Conservation (phyloP, 148 eudicot genomes). For the Vaccinium darrowii region DNA sequence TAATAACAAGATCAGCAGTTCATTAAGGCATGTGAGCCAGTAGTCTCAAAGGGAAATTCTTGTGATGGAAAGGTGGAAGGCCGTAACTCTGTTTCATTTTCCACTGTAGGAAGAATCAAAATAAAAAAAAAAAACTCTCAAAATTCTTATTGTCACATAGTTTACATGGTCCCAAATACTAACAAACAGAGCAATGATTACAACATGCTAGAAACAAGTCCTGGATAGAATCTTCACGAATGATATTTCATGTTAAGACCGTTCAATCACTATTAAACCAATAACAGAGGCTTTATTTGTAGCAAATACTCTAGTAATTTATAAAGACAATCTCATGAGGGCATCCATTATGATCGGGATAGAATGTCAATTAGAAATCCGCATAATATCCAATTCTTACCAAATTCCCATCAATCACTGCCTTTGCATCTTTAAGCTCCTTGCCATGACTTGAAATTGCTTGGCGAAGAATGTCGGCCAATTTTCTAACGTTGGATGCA, state of each 20-base stretch:
- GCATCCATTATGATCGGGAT: background rate
- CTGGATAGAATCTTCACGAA: background rate
- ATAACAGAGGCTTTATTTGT: background rate
- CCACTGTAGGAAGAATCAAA: background rate
- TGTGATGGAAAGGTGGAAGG: conserved; percentile 5
- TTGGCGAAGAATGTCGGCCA: conserved; percentile 56
- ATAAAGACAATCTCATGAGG: background rate
- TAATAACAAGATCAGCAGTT: background rate
- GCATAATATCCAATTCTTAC: conserved; percentile 34
- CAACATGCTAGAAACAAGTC: background rate
- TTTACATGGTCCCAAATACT: background rate
- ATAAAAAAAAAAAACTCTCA: background rate
- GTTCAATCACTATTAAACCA: background rate
- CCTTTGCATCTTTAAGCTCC: conserved; percentile 72
- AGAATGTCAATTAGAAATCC: background rate
- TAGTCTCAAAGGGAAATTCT: background rate
- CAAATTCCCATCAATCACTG: conserved; percentile 74
- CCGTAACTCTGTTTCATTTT: background rate
- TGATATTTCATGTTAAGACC: background rate
- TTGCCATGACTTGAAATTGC: conserved; percentile 60
- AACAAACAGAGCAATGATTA: background rate
- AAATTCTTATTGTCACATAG: background rate
- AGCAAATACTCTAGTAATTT: background rate
- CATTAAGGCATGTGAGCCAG: background rate
- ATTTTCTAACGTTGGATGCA: conserved; percentile 33